These are phyloP conservation scores for Penicillium sp. DNA, from an alignment of 2,329 filamentous ascomycete species.

Conservation along the genomic window DNA sequence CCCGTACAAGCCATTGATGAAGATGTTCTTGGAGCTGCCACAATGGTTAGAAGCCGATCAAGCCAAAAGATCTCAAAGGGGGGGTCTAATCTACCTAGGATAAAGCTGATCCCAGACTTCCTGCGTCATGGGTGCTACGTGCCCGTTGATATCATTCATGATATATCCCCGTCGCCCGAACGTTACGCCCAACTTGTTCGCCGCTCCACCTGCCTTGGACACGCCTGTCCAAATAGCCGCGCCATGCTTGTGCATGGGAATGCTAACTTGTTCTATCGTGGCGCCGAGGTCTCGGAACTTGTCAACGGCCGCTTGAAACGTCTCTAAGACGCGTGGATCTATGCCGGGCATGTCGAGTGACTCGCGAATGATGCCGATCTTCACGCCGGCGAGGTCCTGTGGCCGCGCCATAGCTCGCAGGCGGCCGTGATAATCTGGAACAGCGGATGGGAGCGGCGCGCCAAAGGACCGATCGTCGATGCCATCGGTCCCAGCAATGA, in stretches of 20 bases:
- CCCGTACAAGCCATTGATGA: too few relatives aligned
- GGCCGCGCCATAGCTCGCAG: neutral
- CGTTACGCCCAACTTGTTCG: too few relatives aligned
- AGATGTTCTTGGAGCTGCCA: too few relatives aligned
- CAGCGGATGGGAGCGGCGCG: neutral
- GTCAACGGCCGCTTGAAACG: neutral
- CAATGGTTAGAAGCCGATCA: too few relatives aligned
- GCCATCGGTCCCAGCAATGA: constrained; percentile 47
- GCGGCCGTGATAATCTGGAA: neutral
- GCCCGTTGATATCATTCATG: too few relatives aligned
- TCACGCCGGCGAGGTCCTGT: neutral
- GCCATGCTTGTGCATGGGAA: neutral
- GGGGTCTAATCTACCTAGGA: too few relatives aligned
- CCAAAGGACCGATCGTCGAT: constrained; percentile 41
- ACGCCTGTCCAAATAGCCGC: too few relatives aligned
- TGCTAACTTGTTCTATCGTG: neutral
- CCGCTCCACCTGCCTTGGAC: too few relatives aligned
- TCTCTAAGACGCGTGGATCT: neutral
- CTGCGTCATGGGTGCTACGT: too few relatives aligned
- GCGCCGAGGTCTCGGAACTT: neutral
- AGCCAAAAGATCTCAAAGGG: too few relatives aligned
- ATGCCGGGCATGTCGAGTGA: neutral
- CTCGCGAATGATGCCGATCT: neutral
- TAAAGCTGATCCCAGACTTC: too few relatives aligned
- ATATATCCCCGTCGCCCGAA: too few relatives aligned